Percentiles rank a stretch among this genome's conserved stretches.
Evolutionary conservation across 2,329 filamentous ascomycete species (phyloP).

Genomic region (Penicillium hordei): DNA sequence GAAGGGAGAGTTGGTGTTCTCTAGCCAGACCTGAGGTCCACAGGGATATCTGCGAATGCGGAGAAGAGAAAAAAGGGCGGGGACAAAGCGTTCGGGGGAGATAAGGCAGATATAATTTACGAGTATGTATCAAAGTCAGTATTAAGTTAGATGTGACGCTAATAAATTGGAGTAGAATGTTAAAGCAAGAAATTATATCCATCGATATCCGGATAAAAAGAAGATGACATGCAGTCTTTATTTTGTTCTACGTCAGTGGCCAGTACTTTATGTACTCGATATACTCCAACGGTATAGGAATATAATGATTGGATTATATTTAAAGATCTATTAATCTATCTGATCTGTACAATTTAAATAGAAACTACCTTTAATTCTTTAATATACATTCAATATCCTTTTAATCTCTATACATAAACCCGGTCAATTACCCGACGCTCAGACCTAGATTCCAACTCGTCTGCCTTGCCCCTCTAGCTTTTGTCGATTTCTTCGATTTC

Average conservation of each 20-base stretch:
- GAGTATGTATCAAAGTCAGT: no score
- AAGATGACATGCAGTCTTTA: background rate
- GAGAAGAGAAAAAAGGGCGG: background rate
- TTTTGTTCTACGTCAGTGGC: slow-evolving; percentile 9
- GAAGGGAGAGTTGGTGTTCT: slow-evolving; percentile 6
- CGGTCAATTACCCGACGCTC: slow-evolving; percentile 8
- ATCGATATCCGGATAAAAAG: background rate
- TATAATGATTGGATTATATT: background rate
- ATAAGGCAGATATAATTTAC: background rate
- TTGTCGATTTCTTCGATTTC: background rate
- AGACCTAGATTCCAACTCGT: slow-evolving; percentile 6
- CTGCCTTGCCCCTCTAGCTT: slow-evolving; percentile 15
- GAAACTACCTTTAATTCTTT: background rate
- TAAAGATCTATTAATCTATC: background rate
- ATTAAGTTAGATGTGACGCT: background rate
- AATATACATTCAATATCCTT: background rate
- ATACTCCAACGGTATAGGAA: background rate
- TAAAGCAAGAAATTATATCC: background rate
- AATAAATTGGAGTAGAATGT: background rate
- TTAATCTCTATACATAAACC: slow-evolving; percentile 1
- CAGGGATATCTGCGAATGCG: slow-evolving; percentile 1
- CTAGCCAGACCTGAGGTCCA: slow-evolving; percentile 6
- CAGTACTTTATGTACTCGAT: background rate
- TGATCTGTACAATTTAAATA: background rate
- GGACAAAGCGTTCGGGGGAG: background rate